Percentiles rank a stretch among this genome's conserved stretches.
Evolutionary conservation across 306 rosid species (phyloP).

Genomic region (Prunus armeniaca): DNA sequence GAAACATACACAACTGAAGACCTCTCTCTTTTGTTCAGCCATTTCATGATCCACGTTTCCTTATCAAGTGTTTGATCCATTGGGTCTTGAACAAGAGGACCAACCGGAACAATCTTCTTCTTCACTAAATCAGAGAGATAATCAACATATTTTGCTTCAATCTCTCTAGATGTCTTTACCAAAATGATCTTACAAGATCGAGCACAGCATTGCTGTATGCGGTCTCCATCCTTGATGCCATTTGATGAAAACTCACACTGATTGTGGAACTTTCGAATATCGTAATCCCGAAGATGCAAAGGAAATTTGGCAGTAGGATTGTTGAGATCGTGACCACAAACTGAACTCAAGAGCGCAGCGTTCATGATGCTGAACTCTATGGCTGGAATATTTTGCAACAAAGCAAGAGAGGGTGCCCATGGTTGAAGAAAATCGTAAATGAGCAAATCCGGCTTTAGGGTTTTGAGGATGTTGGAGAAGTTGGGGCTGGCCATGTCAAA

Average conservation of each 20-base stretch:
- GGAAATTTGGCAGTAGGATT: background rate
- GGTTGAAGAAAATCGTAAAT: background rate
- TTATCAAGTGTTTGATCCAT: background rate
- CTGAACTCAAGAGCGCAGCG: background rate
- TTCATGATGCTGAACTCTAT: background rate
- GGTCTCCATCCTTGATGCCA: background rate
- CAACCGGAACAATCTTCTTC: slow-evolving; percentile 25
- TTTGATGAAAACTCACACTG: background rate
- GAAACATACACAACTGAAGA: background rate
- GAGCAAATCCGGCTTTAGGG: background rate
- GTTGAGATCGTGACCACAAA: background rate
- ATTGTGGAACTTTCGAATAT: background rate
- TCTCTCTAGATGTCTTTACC: slow-evolving; percentile 18
- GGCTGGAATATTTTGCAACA: background rate
- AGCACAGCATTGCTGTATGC: background rate
- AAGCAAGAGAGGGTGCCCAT: slow-evolving; percentile 1
- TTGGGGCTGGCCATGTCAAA: slow-evolving; percentile 1
- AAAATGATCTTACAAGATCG: background rate
- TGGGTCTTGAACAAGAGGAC: slow-evolving; percentile 25
- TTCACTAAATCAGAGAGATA: background rate
- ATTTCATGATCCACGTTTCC: background rate
- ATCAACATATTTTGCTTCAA: slow-evolving; percentile 30
- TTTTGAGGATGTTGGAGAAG: background rate
- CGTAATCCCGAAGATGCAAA: background rate
- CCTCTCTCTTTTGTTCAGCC: background rate